Evolutionary conservation across 1,139 yeast species (phyloP), one percentile per base, ranked within the genome.

Genomic region (Scheffersomyces stambukii): DNA sequence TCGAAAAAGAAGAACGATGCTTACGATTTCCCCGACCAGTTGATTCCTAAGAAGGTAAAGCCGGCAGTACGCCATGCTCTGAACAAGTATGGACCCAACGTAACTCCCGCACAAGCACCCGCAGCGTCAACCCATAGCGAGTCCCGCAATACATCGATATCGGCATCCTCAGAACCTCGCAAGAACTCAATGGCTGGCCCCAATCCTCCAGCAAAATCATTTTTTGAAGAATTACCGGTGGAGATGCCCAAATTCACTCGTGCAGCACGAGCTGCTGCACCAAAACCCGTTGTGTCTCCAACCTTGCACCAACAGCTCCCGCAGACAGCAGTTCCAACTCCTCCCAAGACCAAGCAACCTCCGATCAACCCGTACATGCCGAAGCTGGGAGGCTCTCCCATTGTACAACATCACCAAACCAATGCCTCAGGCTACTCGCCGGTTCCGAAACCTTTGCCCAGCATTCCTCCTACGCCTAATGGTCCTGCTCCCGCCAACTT

Each of bases 1-100:
- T 64, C 64, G 14, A 77, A 78, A 49, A 70, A 70, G 45, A 78
- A 75, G 44, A 71, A 79, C 11, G 85, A 80, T 55, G 85, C 86
- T 1, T 85, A 83, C 47, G 95, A 85, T 49, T 77, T 85, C 43
- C 95, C 95, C 1, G 60, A 70, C 21, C 78, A 69, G 30, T 54
- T 84, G 29, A 59, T 83, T 16, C 62, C 70, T 2, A 64, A 61
- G 20, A 52, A 47, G 16, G 41, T 54, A 4, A 60, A 48, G 31
- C 68, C 69, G 2, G 66, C 66, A 4, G 46, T 60, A 4, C 49
- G 69, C 33, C 38, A 49, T 13, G 17, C 34, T n/a, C 28, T 34
- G 7, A 45, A 36, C 20, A 55, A 51, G 37, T 60, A 59, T 39
- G 49, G 54, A 2, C 50, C 64, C 13, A n/a, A n/a, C n/a, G 24